Percentiles rank a stretch among this genome's conserved stretches.
These are phyloP conservation scores for Penicillium sp. DNA, from an alignment of 2,329 filamentous ascomycete genomes.

Conservation along the genomic window DNA sequence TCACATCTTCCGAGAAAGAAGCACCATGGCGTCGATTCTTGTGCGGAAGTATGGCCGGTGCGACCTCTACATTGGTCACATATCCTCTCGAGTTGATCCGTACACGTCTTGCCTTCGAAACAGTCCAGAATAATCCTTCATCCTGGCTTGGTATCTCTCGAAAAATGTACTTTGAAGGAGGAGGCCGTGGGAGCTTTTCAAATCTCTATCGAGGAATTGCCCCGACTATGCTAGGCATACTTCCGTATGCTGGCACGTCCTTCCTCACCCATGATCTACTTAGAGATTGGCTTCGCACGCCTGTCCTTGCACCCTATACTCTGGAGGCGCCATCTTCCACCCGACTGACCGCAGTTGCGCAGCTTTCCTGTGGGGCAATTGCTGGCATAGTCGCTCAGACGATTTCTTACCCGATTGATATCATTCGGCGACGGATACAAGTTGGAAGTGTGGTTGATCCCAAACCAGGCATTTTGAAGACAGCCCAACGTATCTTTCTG, in stretches of 20 bases:
- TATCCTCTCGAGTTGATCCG: constrained; percentile 92
- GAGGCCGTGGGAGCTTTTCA: constrained; percentile 59
- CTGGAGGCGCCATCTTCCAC: constrained; percentile 58
- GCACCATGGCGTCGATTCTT: constrained; percentile 67
- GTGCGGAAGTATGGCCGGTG: constrained; percentile 56
- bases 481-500: constrained; percentile 67
- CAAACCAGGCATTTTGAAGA: constrained; percentile 76
- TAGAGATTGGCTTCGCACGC: constrained; percentile 77
- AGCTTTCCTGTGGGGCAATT: constrained; percentile 60
- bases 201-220: constrained; percentile 97
- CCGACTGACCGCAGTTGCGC: background rate
- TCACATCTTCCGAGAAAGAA: constrained; percentile 69
- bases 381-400: constrained; percentile 90
- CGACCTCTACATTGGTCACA: constrained; percentile 91
- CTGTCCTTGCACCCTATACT: constrained; percentile 67
- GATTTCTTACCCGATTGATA: constrained; percentile 87
- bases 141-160: constrained; percentile 67
- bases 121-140: constrained; percentile 64
- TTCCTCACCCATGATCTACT: constrained; percentile 92
- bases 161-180: constrained; percentile 80
- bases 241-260: constrained; percentile 92
- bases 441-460: constrained; percentile 91
- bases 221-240: constrained; percentile 87
- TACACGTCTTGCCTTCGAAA: constrained; percentile 92
- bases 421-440: constrained; percentile 90